These are phyloP conservation scores for Naganishia sp. DNA, from an alignment of 1,284 basidiomycete species.

Conservation along the genomic window DNA sequence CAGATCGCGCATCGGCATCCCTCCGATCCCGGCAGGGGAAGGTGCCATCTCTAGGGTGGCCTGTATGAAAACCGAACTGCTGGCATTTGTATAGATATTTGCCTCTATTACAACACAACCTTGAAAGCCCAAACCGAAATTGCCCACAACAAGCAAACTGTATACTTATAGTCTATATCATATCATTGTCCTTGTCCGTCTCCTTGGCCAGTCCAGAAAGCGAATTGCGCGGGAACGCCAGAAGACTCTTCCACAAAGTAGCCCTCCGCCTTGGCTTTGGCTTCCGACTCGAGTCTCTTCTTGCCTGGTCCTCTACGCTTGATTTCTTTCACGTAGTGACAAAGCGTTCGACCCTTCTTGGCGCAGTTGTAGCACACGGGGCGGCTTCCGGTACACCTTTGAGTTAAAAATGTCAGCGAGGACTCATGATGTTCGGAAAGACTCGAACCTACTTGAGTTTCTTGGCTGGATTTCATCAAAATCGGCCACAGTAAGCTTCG, in stretches of 20 bases:
- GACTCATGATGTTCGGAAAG: neutral
- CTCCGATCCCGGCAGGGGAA: no score
- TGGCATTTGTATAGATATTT: neutral
- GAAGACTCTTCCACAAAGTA: constrained; percentile 10
- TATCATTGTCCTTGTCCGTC: neutral
- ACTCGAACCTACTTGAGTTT: constrained; percentile 18
- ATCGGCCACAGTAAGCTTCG: neutral
- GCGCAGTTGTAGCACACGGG: constrained; percentile 25
- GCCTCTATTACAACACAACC: neutral
- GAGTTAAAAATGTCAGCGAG: neutral
- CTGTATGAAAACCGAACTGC: neutral
- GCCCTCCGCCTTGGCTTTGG: constrained; percentile 10
- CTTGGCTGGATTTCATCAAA: neutral
- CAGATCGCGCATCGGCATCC: no score
- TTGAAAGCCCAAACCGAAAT: neutral
- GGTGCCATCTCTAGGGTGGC: no score
- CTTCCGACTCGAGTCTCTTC: constrained; percentile 18
- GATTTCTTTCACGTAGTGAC: constrained; percentile 10
- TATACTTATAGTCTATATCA: neutral
- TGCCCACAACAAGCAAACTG: neutral
- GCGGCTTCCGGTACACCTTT: constrained; percentile 9
- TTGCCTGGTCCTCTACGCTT: constrained; percentile 23
- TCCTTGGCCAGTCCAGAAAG: constrained; percentile 11
- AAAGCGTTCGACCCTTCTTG: constrained; percentile 14
- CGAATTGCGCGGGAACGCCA: constrained; percentile 17